phyloP scores from a whole-genome alignment of 176 grass and related monocot species.

The Puccinellia tenuiflora region DNA sequence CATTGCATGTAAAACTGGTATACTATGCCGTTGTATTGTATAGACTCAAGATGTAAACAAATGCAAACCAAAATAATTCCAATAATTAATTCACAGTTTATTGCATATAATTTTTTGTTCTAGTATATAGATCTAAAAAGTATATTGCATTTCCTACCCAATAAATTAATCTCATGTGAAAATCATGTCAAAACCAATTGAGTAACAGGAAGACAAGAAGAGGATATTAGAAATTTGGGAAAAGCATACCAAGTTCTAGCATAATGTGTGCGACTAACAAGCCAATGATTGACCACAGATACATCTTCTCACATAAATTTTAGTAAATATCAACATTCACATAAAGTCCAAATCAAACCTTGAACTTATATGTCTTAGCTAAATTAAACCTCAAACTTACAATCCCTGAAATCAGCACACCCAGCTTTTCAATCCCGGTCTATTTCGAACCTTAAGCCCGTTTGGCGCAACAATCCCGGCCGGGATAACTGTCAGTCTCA shows the following conservation, averaged over 20 bases:
- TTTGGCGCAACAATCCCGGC: no score
- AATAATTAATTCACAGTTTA: not conserved
- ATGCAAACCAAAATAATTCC: no score
- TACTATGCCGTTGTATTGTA: not conserved
- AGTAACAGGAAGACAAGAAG: not conserved
- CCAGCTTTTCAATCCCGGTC: no score
- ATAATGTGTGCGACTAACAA: constrained; percentile 83
- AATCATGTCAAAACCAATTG: not conserved
- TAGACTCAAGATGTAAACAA: not conserved
- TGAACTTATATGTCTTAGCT: no score
- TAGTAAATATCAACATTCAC: not conserved
- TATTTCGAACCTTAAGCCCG: no score
- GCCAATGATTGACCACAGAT: constrained; percentile 73
- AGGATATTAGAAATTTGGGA: not conserved
- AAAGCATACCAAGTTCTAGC: constrained; percentile 70
- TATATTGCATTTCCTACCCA: not conserved
- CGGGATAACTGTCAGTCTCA: no score
- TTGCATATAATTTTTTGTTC: not conserved
- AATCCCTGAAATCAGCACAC: no score
- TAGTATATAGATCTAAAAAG: not conserved
- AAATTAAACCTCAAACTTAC: no score
- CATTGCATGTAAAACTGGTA: not conserved
- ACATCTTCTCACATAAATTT: constrained; percentile 60
- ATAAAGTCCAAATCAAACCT: no score
- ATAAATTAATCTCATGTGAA: not conserved